Evolutionary conservation across 257 asterid genomes (phyloP), one percentile per base, ranked within the genome.

Genomic region (Solanum commersonii): DNA sequence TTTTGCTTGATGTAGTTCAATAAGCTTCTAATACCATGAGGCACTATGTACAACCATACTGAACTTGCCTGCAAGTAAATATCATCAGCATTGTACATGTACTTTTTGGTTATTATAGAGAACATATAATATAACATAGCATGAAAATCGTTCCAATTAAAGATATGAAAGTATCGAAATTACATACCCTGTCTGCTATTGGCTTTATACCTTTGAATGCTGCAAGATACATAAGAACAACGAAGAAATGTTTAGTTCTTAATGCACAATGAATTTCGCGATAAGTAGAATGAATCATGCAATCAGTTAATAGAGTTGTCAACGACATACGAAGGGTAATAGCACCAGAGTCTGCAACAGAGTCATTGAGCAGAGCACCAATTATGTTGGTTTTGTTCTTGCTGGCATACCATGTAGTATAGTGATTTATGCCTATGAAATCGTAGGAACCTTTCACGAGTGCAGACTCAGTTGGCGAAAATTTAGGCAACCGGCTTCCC

Each of bases 31-130:
- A 97, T 93, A 67, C 98, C 98, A 0, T 59, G 89, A 52, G 99
- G 98, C 35, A 97, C 99, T 52, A 97, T 94, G 89, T 91, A 94
- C 90, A 97, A 67, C 99, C 99, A 97, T 40, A 95, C 82, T 25
- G 99, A 93, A 87, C 93, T 92, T 74, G 99, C 98, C 98, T 96
- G 94, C 68, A 5, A 86, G 68, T 5, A 2, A 31, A 29, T 22
- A 9, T 60, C 60, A 16, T 5, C 60, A 9, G 0, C 0, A 0
- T 31, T 16, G 23, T 0, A 52, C 3, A 0, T 15, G 16, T 16
- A 52, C 60, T 16, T 52, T 52, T 70, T 70, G 10, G 44, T 72
- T 33, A 6, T 71, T 71, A 7, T 71, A 2, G 25, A 71, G 3
- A 18, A 16, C 14, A 18, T 72, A 72, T 33, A 72, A 18, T 33